These are phyloP conservation scores for Dicorynia guianensis DNA, from an alignment of 306 rosid genomes.

Conservation along the genomic window DNA sequence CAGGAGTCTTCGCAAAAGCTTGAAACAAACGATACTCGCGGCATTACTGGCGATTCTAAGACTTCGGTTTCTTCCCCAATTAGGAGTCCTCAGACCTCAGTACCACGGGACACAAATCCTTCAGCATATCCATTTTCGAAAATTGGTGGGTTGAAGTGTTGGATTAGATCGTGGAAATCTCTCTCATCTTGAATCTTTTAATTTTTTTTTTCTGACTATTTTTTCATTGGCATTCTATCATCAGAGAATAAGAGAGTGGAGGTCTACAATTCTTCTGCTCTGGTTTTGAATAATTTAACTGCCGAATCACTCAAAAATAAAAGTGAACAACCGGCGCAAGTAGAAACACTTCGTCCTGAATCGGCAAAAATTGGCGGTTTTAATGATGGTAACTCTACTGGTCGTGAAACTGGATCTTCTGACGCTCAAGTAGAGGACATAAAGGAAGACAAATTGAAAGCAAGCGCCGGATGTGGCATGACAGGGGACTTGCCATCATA, in stretches of 20 bases:
- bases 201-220: neutral
- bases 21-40: constrained; percentile 39
- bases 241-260: constrained; percentile 47
- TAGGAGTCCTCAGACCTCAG: neutral
- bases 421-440: constrained; percentile 25
- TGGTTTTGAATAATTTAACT: constrained; percentile 34
- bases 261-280: constrained; percentile 24
- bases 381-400: constrained; percentile 20
- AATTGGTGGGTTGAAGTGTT: constrained; percentile 44
- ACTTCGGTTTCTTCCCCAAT: neutral
- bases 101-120: neutral
- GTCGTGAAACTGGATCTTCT: constrained; percentile 37
- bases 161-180: constrained; percentile 15
- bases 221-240: constrained; percentile 33
- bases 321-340: constrained; percentile 40
- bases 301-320: constrained; percentile 40
- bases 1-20: constrained; percentile 38
- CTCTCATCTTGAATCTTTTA: constrained; percentile 1
- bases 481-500: constrained; percentile 20
- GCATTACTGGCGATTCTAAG: neutral
- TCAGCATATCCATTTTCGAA: constrained; percentile 21
- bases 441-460: constrained; percentile 37
- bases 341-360: constrained; percentile 34
- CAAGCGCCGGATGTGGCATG: constrained; percentile 19
- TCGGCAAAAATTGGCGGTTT: constrained; percentile 9